Evolutionary conservation across 371 early-diverging fungal species (phyloP), one percentile per base, ranked within the genome.

Genomic region (Lichtheimia ornata): DNA sequence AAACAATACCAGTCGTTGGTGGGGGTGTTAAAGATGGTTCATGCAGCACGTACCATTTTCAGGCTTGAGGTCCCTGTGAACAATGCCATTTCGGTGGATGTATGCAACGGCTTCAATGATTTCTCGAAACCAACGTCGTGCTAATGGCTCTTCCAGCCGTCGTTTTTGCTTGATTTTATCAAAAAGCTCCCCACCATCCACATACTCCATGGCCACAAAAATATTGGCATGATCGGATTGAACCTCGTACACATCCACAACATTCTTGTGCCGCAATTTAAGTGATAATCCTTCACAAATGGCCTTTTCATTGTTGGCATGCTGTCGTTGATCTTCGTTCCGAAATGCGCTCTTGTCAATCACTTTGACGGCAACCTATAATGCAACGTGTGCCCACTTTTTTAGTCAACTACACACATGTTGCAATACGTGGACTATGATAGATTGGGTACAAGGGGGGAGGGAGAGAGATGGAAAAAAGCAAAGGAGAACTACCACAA

Each of bases 141-240:
- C 97, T 61, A 91, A 90, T n/a, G 69, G 70, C 62, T 99, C 99
- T 4, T 85, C 74, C 50, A 99, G 74, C 12, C 90, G 78, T 3
- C 94, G 94, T 51, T 89, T 81, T 69, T 93, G 91, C 35, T 94
- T 88, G 22, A 99, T 89, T 64, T 93, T 89, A 56, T 98, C 96
- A 73, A 97, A 96, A 43, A 99, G 77, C 76, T 98, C 98, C 14
- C 96, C 97, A 58, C 99, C 99, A 59, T 91, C 91, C 54, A 96
- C 83, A 67, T 95, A 93, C 70, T 98, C 99, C 90, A 98, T 91
- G 13, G 98, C 91, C 47, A 99, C 82, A 76, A 92, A 94, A 58
- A 92, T 93, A 47, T 87, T 87, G 52, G 90, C 88, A 41, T 90
- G 84, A 18, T 92, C 90, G 61, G 93, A 90, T 50, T 91, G 85